Percentiles rank a stretch among this genome's conserved stretches.
Conservation (phyloP, 2,329 filamentous ascomycete species). For the Arthrinium puccinioides region DNA sequence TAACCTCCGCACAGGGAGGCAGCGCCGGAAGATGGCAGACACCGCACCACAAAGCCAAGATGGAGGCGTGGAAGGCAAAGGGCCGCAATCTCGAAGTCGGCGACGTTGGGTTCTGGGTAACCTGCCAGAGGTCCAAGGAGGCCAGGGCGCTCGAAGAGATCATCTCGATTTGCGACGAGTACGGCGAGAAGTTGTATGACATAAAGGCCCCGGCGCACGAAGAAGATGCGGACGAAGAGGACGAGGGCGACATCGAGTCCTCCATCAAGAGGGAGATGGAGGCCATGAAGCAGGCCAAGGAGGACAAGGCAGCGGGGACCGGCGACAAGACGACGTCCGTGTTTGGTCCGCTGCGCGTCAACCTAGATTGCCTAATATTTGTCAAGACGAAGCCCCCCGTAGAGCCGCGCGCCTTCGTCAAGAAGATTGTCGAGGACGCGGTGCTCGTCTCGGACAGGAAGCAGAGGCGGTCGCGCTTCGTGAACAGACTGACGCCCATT, state of each 20-base stretch:
- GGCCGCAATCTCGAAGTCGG: conserved; percentile 53
- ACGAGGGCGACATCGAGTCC: conserved; percentile 61
- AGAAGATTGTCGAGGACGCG: conserved; percentile 49
- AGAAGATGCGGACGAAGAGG: conserved; percentile 29
- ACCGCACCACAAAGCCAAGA: conserved; percentile 47
- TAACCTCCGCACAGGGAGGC: conserved; percentile 40
- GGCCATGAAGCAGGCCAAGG: conserved; percentile 38
- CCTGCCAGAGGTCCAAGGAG: conserved; percentile 66
- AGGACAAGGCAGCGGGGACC: not conserved
- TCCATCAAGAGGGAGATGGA: conserved; percentile 67
- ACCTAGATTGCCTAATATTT: conserved; percentile 58
- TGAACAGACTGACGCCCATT: conserved; percentile 52
- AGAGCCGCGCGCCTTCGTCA: conserved; percentile 46
- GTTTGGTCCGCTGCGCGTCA: conserved; percentile 46
- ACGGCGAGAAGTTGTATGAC: conserved; percentile 55
- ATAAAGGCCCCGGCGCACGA: conserved; percentile 32
- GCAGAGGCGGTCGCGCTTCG: conserved; percentile 44
- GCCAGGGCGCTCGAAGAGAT: conserved; percentile 63
- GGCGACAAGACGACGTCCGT: conserved; percentile 22
- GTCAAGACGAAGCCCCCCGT: conserved; percentile 49
- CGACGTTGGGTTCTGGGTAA: conserved; percentile 71
- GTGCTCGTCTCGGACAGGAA: conserved; percentile 30
- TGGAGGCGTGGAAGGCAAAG: conserved; percentile 28
- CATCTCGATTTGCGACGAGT: conserved; percentile 60
- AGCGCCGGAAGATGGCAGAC: conserved; percentile 55